A percentile compares a stretch with the other conserved stretches of the same genome.
phyloP scores from a whole-genome alignment of 176 grass and related monocot species.

The Carex cristatella region DNA sequence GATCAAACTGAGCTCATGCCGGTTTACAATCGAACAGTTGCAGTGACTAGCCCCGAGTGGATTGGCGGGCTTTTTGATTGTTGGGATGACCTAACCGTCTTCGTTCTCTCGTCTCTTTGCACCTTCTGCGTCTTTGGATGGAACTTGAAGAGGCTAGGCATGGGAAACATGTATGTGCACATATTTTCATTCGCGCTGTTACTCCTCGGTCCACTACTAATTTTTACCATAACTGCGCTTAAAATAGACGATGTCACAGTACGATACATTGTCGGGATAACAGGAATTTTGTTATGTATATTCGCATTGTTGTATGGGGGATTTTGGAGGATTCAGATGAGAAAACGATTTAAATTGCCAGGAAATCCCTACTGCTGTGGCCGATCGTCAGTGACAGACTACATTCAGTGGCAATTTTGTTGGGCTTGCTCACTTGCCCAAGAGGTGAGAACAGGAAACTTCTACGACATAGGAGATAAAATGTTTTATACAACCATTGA shows the following conservation, averaged over 20 bases:
- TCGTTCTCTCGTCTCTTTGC: constrained; percentile 51
- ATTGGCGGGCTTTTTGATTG: constrained; percentile 81
- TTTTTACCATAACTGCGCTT: constrained; percentile 70
- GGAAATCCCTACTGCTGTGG: constrained; percentile 21
- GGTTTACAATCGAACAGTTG: constrained; percentile 52
- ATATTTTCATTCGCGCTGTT: constrained; percentile 71
- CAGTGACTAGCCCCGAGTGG: constrained; percentile 76
- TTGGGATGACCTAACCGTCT: constrained; percentile 74
- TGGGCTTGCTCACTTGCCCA: constrained; percentile 83
- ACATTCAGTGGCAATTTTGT: constrained; percentile 76
- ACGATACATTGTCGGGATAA: constrained; percentile 31
- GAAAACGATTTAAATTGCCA: constrained; percentile 77
- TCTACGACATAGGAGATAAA: constrained; percentile 76
- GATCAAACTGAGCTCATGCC: constrained; percentile 37
- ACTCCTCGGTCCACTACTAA: constrained; percentile 50
- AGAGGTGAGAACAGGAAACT: constrained; percentile 87
- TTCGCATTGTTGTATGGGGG: constrained; percentile 85
- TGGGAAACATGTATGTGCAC: constrained; percentile 99
- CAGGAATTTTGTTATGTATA: constrained; percentile 46
- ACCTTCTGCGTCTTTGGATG: constrained; percentile 91
- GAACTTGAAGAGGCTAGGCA: constrained; percentile 96
- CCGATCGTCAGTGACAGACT: constrained; percentile 42
- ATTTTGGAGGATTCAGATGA: constrained; percentile 84
- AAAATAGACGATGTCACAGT: constrained; percentile 58
- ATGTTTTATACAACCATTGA: constrained; percentile 35